phyloP scores from a whole-genome alignment of 805 yeast species.

The Millerozyma acaciae region DNA sequence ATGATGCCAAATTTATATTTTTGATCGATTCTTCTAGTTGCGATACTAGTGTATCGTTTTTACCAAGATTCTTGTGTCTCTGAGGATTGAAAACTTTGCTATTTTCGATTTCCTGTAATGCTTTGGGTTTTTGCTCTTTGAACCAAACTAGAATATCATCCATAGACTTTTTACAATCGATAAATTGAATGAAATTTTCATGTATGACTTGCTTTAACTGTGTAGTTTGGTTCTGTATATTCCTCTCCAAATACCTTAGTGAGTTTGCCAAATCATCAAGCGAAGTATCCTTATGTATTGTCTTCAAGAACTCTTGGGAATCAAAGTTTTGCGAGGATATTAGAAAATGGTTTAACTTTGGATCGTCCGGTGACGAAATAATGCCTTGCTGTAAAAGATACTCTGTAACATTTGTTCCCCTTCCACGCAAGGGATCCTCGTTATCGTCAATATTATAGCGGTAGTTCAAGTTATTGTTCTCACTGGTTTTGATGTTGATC shows the following conservation, averaged over 20 bases:
- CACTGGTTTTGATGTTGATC: constrained; percentile 12
- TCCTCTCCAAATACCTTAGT: constrained; percentile 28
- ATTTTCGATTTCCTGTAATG: constrained; percentile 33
- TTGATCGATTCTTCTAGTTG: constrained; percentile 38
- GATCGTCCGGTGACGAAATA: constrained; percentile 26
- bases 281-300: constrained; percentile 34
- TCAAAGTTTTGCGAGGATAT: constrained; percentile 35
- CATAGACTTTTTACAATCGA: constrained; percentile 35
- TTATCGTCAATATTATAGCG: constrained; percentile 18
- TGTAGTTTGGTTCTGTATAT: constrained; percentile 31
- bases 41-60: constrained; percentile 22
- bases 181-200: constrained; percentile 32
- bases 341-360: constrained; percentile 26
- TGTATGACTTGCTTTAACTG: constrained; percentile 35
- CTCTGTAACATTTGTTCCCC: constrained; percentile 25
- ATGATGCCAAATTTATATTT: constrained; percentile 33
- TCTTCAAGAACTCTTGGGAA: constrained; percentile 32
- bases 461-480: constrained; percentile 4
- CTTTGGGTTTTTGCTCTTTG: constrained; percentile 29
- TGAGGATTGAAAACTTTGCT: constrained; percentile 36
- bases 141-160: constrained; percentile 35
- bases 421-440: constrained; percentile 33
- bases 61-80: constrained; percentile 11
- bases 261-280: constrained; percentile 30
- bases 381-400: constrained; percentile 21